phyloP scores from a whole-genome alignment of 768 basidiomycete species.

The Agaricus sinodeliciosus region DNA sequence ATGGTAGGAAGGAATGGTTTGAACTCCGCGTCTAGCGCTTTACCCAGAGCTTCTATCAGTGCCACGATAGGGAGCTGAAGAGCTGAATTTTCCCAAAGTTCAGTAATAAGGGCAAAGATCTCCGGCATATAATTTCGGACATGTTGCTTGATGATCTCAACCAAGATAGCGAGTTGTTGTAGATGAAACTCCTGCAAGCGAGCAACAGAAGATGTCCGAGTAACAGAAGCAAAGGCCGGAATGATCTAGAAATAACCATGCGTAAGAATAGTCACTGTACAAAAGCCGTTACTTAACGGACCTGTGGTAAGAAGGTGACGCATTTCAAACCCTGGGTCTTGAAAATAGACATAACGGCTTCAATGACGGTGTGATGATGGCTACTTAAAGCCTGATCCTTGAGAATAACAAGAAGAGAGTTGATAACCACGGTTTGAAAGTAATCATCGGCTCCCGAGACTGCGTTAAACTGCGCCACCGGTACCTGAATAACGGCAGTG shows the following conservation, averaged over 20 bases:
- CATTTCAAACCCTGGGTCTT: constrained; percentile 97
- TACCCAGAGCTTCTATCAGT: constrained; percentile 87
- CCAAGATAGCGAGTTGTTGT: constrained; percentile 91
- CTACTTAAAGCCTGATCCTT: constrained; percentile 82
- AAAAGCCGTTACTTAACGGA: constrained; percentile 21
- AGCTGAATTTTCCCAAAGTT: constrained; percentile 81
- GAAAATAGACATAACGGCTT: constrained; percentile 98
- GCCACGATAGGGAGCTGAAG: constrained; percentile 90
- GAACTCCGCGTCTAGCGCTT: constrained; percentile 94
- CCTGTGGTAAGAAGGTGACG: constrained; percentile 91
- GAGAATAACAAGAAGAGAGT: constrained; percentile 76
- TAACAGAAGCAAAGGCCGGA: constrained; percentile 88
- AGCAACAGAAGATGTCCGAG: constrained; percentile 71
- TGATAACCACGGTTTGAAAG: constrained; percentile 94
- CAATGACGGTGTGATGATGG: constrained; percentile 90
- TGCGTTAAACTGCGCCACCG: constrained; percentile 54
- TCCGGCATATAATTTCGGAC: constrained; percentile 87
- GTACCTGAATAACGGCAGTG: constrained; percentile 61
- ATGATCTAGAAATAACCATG: constrained; percentile 57
- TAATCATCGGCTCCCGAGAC: constrained; percentile 82
- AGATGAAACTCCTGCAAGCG: constrained; percentile 89
- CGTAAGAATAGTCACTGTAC: not conserved
- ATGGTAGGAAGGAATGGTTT: constrained; percentile 91
- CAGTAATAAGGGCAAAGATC: constrained; percentile 78
- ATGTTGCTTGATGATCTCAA: constrained; percentile 96